Base-by-base conservation (phyloP, 2,329 filamentous ascomycete genomes). In the Alternaria novae-zelandiae region DNA sequence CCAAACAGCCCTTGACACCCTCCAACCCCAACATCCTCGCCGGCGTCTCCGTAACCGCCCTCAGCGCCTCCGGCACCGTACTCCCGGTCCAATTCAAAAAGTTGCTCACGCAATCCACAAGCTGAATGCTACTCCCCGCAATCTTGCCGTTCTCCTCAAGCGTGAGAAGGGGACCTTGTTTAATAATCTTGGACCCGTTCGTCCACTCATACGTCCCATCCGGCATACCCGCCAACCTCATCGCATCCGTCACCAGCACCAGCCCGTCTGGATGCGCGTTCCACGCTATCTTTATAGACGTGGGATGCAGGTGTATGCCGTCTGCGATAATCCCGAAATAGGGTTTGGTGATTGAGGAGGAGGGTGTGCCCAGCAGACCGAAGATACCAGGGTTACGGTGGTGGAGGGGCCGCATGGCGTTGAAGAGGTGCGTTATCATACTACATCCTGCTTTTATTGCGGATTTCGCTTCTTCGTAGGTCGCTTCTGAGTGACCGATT, bases 391-490 rank as follows among this genome's bases (percentile, higher is more conserved):
- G 94, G 79, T 97, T 94, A 61, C 94, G 91, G 83, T 97, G 93
- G 79, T 96, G 92, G 54, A 97, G 88, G 13, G 93, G 93, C 1
- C 90, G 87, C 94, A 97, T 97, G 25, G 94, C 94, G 78, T 97
- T 97, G 87, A 97, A 97, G 2, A 97, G 85, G 75, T 97, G 94
- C 0, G 94, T 97, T 69, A 97, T 91, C 92, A 96, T 97, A 53
- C 87, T 2, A 92, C 92, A 55, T 10, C 94, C 94, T 7, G 89
- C 86, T n/a, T 83, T 84, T 4, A 96, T 87, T 20, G 92, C 91
- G 5, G 83, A 81, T 5, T 90, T 88, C 1, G 92, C 93, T 76
- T 95, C 86, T 79, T 96, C 92, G 76, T 95, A 97, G 0, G 91
- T 93, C 13, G 93, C 91, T 78, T 96, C 92, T 0, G 93, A 93